Percentiles rank a stretch among this genome's conserved stretches.
Evolutionary conservation across 2,329 filamentous ascomycete species (phyloP).

Genomic region (Trichoderma guizhouense): DNA sequence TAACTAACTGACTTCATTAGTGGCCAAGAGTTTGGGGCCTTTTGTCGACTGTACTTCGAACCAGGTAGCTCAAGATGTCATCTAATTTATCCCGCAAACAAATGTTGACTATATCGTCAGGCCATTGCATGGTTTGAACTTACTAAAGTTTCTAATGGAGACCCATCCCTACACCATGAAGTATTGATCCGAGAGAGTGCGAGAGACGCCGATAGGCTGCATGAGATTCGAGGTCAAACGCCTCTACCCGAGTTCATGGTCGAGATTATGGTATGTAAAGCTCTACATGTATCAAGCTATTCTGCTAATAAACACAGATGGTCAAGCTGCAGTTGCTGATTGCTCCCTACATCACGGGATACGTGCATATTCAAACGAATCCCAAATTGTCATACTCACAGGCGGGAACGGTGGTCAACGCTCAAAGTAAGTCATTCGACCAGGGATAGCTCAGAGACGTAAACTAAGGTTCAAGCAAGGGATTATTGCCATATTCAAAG

Average conservation of each 20-base stretch:
- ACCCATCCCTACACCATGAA: constrained; percentile 28
- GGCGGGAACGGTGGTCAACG: constrained; percentile 48
- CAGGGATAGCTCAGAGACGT: neutral
- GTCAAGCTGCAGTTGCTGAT: constrained; percentile 47
- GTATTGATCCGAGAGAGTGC: constrained; percentile 30
- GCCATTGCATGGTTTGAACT: constrained; percentile 36
- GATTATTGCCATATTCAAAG: constrained; percentile 46
- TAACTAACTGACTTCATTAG: constrained; percentile 22
- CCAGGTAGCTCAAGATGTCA: constrained; percentile 24
- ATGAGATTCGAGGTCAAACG: constrained; percentile 22
- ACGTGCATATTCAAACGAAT: constrained; percentile 43
- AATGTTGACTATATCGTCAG: neutral
- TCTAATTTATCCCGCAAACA: neutral
- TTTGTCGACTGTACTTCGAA: constrained; percentile 39
- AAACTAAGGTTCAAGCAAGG: constrained; percentile 35
- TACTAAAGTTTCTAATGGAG: constrained; percentile 22
- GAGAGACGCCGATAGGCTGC: constrained; percentile 24
- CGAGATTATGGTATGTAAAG: constrained; percentile 49
- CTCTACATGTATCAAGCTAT: too few relatives aligned
- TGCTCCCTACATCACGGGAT: constrained; percentile 47
- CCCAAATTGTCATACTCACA: constrained; percentile 48
- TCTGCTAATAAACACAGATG: constrained; percentile 39
- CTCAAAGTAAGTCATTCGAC: constrained; percentile 40
- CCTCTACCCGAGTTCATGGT: constrained; percentile 48
- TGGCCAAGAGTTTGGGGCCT: constrained; percentile 27